Base-by-base conservation (phyloP, 192 early-diverging fungal genomes). In the Mortierella alpina region DNA sequence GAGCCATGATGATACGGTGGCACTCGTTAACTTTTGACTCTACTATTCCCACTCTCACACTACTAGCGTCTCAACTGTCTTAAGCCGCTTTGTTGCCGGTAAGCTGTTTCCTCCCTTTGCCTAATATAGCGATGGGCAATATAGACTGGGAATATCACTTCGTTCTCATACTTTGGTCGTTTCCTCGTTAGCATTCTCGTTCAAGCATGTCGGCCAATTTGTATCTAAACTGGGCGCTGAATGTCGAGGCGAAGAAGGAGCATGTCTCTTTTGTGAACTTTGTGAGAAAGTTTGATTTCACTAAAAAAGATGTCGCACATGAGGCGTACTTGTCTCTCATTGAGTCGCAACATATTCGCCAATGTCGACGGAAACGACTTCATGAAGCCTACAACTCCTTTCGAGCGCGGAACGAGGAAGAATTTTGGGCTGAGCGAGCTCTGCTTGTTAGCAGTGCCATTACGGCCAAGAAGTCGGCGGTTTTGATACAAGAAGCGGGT, bases 231-330 rank as follows among this genome's bases (percentile, higher is more conserved):
- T 59, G 66, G 66, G 56, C 66, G 45, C 47, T 59, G 23, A 59
- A 68, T 39, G 23, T 59, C 48, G 65, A 67, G 51, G 53, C 57
- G 56, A 68, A 50, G 45, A 68, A 68, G 66, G 66, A 68, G 40
- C 66, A 68, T 59, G 57, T 68, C 57, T 68, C 66, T 12, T 68
- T 68, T 59, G 46, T 48, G 40, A 59, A 68, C 70, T 72, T 72
- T 49, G 62, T 64, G 45, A 64, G 49, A 50, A 72, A 65, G 46
- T 72, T 65, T 56, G 63, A 51, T 31, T 57, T 72, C 63, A 59
- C 52, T 57, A 15, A 65, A 12, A 72, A 22, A 54, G 62, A 65
- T 31, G 22, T 41, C 55, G 70, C 70, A 53, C 59, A 72, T 51
- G 62, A 50, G 62, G 70, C 70, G 45, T 72, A 72, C 59, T 31